Evolutionary conservation across 805 yeast species (phyloP).

Genomic region (Ogataea kodamae): DNA sequence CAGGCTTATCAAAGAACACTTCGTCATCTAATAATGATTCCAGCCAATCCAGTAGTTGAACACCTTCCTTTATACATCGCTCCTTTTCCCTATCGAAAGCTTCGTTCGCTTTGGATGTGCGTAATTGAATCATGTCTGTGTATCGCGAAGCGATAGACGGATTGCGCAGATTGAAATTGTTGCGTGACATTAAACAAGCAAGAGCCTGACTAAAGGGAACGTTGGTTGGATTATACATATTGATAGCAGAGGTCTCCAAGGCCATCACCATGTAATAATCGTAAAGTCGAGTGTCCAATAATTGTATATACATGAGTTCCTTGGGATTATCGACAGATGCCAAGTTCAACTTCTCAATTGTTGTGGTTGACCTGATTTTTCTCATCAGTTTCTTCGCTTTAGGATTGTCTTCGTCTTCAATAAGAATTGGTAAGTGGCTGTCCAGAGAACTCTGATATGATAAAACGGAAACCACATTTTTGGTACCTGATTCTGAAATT

Average conservation of each 20-base stretch:
- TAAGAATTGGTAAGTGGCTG: conserved; percentile 50
- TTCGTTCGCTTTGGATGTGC: conserved; percentile 4
- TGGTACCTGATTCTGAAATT: conserved; percentile 11
- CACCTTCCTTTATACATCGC: conserved; percentile 18
- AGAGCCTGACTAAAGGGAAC: conserved; percentile 7
- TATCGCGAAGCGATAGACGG: conserved; percentile 26
- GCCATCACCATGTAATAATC: conserved; percentile 31
- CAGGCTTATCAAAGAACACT: conserved; percentile 14
- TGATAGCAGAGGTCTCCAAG: conserved; percentile 4
- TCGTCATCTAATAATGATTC: conserved; percentile 6
- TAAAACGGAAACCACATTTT: conserved; percentile 35
- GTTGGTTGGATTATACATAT: conserved; percentile 5
- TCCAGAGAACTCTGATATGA: conserved; percentile 49
- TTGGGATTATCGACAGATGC: conserved; percentile 31
- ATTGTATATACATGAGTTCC: conserved; percentile 35
- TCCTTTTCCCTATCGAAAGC: conserved; percentile 14
- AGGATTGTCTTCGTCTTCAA: conserved; percentile 46
- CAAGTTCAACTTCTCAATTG: conserved; percentile 36
- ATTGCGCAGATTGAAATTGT: conserved; percentile 33
- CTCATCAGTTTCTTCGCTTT: conserved; percentile 29
- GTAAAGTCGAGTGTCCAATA: conserved; percentile 46
- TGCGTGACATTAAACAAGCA: conserved; percentile 9
- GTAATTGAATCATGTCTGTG: conserved; percentile 5
- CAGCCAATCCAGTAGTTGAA: conserved; percentile 12
- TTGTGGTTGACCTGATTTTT: conserved; percentile 35